phyloP scores from a whole-genome alignment of 1,284 basidiomycete genomes.

The Clitocybe nebularis region DNA sequence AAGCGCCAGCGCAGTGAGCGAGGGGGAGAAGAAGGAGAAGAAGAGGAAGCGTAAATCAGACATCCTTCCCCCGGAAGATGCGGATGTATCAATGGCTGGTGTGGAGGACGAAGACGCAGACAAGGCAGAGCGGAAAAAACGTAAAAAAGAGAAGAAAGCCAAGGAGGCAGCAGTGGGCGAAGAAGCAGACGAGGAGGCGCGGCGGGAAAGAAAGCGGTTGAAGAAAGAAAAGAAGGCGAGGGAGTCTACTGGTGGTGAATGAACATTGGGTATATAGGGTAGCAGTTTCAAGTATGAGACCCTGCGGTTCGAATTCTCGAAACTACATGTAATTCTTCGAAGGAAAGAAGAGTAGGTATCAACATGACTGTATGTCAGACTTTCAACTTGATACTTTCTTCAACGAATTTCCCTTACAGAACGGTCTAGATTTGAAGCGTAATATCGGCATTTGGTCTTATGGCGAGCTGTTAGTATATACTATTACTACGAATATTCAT shows the following conservation, averaged over 20 bases:
- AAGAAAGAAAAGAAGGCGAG: slow-evolving; percentile 72
- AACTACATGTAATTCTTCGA: no score
- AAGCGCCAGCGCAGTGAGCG: slow-evolving; percentile 34
- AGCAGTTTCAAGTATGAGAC: no score
- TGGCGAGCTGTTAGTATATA: no score
- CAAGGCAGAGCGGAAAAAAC: slow-evolving; percentile 44
- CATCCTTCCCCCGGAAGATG: slow-evolving; percentile 35
- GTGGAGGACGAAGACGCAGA: slow-evolving; percentile 39
- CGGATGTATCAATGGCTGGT: slow-evolving; percentile 36
- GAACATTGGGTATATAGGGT: not conserved
- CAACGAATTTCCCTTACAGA: no score
- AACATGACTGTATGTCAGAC: not conserved
- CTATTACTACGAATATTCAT: no score
- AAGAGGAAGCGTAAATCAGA: slow-evolving; percentile 75
- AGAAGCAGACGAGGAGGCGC: slow-evolving; percentile 53
- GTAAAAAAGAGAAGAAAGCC: slow-evolving; percentile 54
- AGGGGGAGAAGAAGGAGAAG: slow-evolving; percentile 61
- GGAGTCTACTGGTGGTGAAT: slow-evolving; percentile 41
- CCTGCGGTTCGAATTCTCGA: no score
- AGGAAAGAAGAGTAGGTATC: no score
- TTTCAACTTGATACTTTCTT: not conserved
- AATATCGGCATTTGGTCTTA: no score
- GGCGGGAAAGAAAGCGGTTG: slow-evolving; percentile 54
- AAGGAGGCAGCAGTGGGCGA: slow-evolving; percentile 43
- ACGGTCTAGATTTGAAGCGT: no score